Base-by-base conservation (phyloP, 306 rosid genomes). In the Hippophae tibetana region DNA sequence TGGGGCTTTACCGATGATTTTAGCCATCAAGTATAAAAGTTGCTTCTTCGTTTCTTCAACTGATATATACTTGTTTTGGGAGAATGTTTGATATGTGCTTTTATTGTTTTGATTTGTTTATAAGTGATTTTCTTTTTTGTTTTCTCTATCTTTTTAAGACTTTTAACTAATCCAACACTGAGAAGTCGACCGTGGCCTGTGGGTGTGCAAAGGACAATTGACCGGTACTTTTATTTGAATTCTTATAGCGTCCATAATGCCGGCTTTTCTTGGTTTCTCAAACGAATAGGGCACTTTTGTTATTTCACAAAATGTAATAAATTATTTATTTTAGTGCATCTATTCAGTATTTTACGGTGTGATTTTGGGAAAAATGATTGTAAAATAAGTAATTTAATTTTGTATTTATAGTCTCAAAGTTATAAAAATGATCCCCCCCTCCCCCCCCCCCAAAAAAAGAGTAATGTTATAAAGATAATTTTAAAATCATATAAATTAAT, bases 151-250 rank as follows among this genome's bases (percentile, higher is more conserved):
- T 18, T 73, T 56, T 55, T 56, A 68, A 9, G 23, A 55, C 58
- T 68, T 45, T 65, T 31, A 78, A 76, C 83, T 26, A 63, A 70
- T 56, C 38, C 43, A 42, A 74, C 55, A 43, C 60, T 57, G 58
- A 54, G 69, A 55, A 14, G 68, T 74, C 66, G 64, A 69, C 56
- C 63, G 67, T 54, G 76, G 43, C 9, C 52, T 59, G 44, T 51
- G 9, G 72, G 5, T 31, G 5, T 31, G 38, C 4, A 64, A 52
- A 45, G 38, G 86, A 78, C 86, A 65, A 87, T 92, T 92, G 96
- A 92, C 96, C 93, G 85, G 87, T 83, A 79, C 78, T 83, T 65
- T 55, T 42, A 27, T 13, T 51, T 1, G 13, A 26, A 50, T 76
- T 64, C 72, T 84, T 5, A 66, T 47, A 70, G 23, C 7, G 74